Percentiles rank a stretch among this genome's conserved stretches.
These are phyloP conservation scores for Pulveroboletus sp. DNA, from an alignment of 768 basidiomycete species.

Conservation along the genomic window DNA sequence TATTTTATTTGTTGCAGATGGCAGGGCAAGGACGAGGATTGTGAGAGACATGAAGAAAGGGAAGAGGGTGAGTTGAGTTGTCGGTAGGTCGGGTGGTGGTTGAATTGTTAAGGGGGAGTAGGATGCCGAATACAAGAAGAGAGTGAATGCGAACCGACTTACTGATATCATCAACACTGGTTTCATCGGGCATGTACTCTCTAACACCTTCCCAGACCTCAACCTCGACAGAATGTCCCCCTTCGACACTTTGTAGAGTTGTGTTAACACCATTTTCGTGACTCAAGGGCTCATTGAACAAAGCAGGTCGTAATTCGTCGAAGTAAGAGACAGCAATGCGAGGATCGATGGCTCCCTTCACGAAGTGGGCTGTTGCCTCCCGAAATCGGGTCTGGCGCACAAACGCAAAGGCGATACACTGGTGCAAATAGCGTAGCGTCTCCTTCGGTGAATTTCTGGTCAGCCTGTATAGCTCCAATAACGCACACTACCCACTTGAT, in stretches of 20 bases:
- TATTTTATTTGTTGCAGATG: constrained; percentile 20
- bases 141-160: constrained; percentile 38
- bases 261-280: neutral
- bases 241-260: neutral
- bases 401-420: constrained; percentile 76
- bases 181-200: constrained; percentile 63
- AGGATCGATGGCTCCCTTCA: constrained; percentile 79
- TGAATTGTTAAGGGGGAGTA: constrained; percentile 22
- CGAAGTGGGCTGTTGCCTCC: constrained; percentile 74
- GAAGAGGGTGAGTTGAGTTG: constrained; percentile 16
- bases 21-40: constrained; percentile 32
- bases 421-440: constrained; percentile 74
- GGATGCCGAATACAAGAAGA: constrained; percentile 17
- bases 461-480: neutral
- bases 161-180: constrained; percentile 81
- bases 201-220: constrained; percentile 74
- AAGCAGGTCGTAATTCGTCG: constrained; percentile 62
- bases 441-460: constrained; percentile 40
- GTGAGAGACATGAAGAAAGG: constrained; percentile 16
- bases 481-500: constrained; percentile 7
- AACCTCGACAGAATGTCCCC: constrained; percentile 43
- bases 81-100: constrained; percentile 24
- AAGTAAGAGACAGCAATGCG: constrained; percentile 78
- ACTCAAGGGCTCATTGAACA: constrained; percentile 38
- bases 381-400: constrained; percentile 78